Conservation (phyloP, 164 flowering plant species). For the Magnolia changhungtana region DNA sequence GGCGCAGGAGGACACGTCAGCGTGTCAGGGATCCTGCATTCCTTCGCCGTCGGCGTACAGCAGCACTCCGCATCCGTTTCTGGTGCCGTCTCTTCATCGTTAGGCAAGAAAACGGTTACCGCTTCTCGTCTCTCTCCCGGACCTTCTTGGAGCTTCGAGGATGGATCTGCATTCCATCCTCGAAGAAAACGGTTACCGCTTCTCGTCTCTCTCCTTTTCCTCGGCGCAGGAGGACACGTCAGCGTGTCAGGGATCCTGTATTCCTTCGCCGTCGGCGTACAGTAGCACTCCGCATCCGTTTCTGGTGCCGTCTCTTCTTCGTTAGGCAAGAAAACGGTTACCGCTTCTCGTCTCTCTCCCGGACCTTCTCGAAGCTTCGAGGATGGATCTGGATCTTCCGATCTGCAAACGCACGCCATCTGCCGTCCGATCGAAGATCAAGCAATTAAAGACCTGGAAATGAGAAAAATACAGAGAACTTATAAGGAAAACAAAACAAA, state of each 20-base stretch:
- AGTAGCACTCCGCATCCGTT: slow-evolving; percentile 5
- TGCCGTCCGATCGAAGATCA: too few relatives aligned
- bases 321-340: not conserved
- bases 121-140: not conserved
- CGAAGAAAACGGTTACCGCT: too few relatives aligned
- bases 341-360: not conserved
- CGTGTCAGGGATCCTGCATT: slow-evolving; percentile 12
- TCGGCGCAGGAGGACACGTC: slow-evolving; percentile 21
- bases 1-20: slow-evolving; percentile 20
- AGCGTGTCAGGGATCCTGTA: slow-evolving; percentile 13
- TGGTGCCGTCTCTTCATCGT: not conserved
- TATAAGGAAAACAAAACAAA: too few relatives aligned
- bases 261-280: slow-evolving; percentile 12
- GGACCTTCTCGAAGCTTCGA: slow-evolving; percentile 3
- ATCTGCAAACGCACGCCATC: slow-evolving; percentile 13
- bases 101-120: not conserved
- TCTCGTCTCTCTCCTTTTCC: too few relatives aligned
- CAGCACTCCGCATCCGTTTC: slow-evolving; percentile 5
- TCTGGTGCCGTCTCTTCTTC: not conserved
- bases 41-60: slow-evolving; percentile 11
- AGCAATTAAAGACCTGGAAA: too few relatives aligned
- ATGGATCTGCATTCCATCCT: too few relatives aligned
- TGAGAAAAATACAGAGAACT: too few relatives aligned
- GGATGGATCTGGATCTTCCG: not conserved
- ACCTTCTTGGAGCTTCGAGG: slow-evolving; percentile 4